A percentile compares a stretch with the other conserved stretches of the same genome.
Conservation (phyloP, 1,284 basidiomycete species). For the Ustilago sp. region DNA sequence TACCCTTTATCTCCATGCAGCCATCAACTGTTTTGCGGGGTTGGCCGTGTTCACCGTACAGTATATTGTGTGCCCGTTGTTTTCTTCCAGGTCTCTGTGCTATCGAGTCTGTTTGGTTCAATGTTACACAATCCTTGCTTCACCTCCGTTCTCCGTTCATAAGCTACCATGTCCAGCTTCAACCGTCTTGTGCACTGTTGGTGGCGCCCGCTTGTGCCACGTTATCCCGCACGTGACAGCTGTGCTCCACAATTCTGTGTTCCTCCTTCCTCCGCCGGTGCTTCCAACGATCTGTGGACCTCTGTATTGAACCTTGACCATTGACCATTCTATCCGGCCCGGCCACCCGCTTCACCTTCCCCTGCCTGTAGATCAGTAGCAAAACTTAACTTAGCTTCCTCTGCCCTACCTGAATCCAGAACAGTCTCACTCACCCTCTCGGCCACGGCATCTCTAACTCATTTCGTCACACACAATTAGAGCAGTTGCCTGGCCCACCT, state of each 20-base stretch:
- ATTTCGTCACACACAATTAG: background rate
- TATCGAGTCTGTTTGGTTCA: background rate
- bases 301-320: too few species aligned
- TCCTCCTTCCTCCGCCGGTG: background rate
- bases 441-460: background rate
- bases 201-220: background rate
- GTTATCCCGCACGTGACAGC: background rate
- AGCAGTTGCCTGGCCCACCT: background rate
- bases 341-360: background rate
- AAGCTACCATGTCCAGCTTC: background rate
- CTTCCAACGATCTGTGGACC: background rate
- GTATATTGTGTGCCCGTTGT: background rate
- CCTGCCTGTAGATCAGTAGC: background rate
- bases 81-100: background rate
- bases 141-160: background rate
- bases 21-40: background rate
- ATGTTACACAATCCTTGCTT: background rate
- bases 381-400: background rate
- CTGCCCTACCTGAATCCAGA: background rate
- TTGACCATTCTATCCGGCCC: slow-evolving; percentile 4
- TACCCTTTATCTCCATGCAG: background rate
- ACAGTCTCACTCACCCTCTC: background rate
- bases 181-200: background rate
- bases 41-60: background rate
- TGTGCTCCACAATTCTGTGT: background rate